A percentile compares a stretch with the other conserved stretches of the same genome.
These are phyloP conservation scores for Gnaphalium uliginosum DNA, from an alignment of 129 eudicot species.

Conservation along the genomic window DNA sequence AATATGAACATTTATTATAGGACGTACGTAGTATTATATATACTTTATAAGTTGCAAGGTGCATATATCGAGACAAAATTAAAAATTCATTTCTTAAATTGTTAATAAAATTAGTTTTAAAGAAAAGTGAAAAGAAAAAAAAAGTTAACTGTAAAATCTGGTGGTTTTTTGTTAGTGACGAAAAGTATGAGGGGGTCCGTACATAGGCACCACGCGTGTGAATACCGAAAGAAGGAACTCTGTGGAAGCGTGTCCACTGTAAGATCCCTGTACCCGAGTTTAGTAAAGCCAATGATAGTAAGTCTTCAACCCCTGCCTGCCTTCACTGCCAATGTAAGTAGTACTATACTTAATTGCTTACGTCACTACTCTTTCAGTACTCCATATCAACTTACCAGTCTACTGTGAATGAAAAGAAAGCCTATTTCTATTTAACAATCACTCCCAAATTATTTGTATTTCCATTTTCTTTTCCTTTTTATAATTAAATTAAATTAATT, in stretches of 20 bases:
- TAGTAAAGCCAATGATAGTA: conserved; percentile 42
- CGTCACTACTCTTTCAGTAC: conserved; percentile 21
- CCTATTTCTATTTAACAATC: not conserved
- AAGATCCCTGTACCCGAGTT: conserved; percentile 41
- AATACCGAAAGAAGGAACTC: conserved; percentile 31
- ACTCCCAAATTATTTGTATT: not conserved
- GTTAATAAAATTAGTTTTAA: too few relatives aligned
- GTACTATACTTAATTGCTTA: conserved; percentile 23
- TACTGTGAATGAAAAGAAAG: conserved; percentile 19
- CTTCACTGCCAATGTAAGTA: conserved; percentile 16
- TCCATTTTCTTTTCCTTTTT: not conserved
- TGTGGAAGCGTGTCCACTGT: conserved; percentile 52
- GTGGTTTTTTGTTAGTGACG: conserved; percentile 30
- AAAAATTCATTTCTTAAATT: too few relatives aligned
- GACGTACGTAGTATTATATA: too few relatives aligned
- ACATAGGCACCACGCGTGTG: conserved; percentile 35
- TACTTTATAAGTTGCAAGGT: too few relatives aligned
- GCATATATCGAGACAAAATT: too few relatives aligned
- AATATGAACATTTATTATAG: too few relatives aligned
- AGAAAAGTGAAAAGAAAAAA: not conserved
- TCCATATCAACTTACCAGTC: conserved; percentile 28
- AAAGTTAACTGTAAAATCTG: conserved; percentile 14
- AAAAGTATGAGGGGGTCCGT: conserved; percentile 26
- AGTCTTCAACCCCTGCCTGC: conserved; percentile 15
- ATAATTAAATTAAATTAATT: not conserved